These are phyloP conservation scores for Termitomyces bulborhizus DNA, from an alignment of 768 basidiomycete genomes.

Conservation along the genomic window DNA sequence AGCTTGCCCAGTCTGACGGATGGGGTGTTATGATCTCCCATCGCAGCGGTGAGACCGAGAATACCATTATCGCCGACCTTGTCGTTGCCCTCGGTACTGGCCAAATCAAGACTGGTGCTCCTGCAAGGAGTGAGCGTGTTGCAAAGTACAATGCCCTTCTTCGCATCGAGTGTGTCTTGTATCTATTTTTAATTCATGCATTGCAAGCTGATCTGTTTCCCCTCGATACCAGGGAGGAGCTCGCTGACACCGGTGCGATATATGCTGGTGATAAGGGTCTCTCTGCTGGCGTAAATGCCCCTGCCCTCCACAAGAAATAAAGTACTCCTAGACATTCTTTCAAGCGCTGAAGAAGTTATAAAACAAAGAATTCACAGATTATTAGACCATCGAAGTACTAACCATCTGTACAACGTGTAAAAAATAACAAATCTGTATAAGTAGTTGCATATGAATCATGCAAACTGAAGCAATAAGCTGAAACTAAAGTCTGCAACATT, in stretches of 20 bases:
- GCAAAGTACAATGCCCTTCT: slow-evolving; percentile 90
- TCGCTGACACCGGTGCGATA: slow-evolving; percentile 51
- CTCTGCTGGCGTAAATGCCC: slow-evolving; percentile 68
- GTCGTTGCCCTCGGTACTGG: slow-evolving; percentile 88
- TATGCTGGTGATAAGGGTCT: slow-evolving; percentile 80
- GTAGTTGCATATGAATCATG: background rate
- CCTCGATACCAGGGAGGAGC: slow-evolving; percentile 59
- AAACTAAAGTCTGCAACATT: background rate
- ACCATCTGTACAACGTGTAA: slow-evolving; percentile 4
- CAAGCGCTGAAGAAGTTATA: slow-evolving; percentile 6
- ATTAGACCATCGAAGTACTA: slow-evolving; percentile 6
- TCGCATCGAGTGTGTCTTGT: slow-evolving; percentile 73
- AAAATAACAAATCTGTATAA: slow-evolving; percentile 1
- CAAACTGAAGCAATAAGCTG: background rate
- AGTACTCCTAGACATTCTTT: slow-evolving; percentile 7
- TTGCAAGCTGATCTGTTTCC: slow-evolving; percentile 3
- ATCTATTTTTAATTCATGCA: background rate
- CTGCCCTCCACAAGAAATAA: slow-evolving; percentile 67
- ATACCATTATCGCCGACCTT: slow-evolving; percentile 94
- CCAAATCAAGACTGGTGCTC: slow-evolving; percentile 99
- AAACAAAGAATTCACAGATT: slow-evolving; percentile 5
- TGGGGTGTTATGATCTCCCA: slow-evolving; percentile 99
- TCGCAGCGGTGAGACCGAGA: slow-evolving; percentile 98
- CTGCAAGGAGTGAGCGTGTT: slow-evolving; percentile 92
- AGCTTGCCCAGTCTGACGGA: slow-evolving; percentile 90